Percentiles rank a stretch among this genome's conserved stretches.
Evolutionary conservation across 1,139 yeast genomes (phyloP).

Genomic region (Pichia sp.): DNA sequence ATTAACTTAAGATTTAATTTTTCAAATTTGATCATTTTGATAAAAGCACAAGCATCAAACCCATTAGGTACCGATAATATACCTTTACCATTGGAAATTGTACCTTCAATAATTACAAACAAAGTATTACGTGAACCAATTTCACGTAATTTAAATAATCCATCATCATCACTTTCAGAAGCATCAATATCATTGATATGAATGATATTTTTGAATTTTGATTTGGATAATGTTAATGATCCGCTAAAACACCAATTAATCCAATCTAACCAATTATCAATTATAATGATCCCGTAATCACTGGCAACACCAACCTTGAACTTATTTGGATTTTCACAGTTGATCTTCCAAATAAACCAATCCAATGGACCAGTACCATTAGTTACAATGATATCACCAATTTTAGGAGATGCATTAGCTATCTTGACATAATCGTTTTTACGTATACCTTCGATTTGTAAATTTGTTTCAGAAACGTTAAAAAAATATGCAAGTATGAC

Average conservation of each 20-base stretch:
- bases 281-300: constrained; percentile 34
- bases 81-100: constrained; percentile 52
- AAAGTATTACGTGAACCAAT: constrained; percentile 30
- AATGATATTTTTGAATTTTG: neutral
- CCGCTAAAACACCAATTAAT: constrained; percentile 16
- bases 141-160: constrained; percentile 4
- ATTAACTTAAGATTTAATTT: constrained; percentile 36
- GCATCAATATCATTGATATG: constrained; percentile 8
- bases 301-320: constrained; percentile 41
- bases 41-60: constrained; percentile 17
- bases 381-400: constrained; percentile 40
- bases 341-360: constrained; percentile 28
- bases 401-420: constrained; percentile 34
- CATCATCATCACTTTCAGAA: constrained; percentile 4
- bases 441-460: constrained; percentile 48
- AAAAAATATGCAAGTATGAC: constrained; percentile 17
- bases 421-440: constrained; percentile 27
- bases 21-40: constrained; percentile 11
- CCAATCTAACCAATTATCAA: constrained; percentile 2
- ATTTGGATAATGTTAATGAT: constrained; percentile 13
- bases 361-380: constrained; percentile 57
- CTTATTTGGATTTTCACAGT: constrained; percentile 12
- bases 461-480: constrained; percentile 29
- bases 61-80: constrained; percentile 20
- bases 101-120: constrained; percentile 58